phyloP scores from a whole-genome alignment of 192 early-diverging fungal species.

The Obelidium mucronatum region DNA sequence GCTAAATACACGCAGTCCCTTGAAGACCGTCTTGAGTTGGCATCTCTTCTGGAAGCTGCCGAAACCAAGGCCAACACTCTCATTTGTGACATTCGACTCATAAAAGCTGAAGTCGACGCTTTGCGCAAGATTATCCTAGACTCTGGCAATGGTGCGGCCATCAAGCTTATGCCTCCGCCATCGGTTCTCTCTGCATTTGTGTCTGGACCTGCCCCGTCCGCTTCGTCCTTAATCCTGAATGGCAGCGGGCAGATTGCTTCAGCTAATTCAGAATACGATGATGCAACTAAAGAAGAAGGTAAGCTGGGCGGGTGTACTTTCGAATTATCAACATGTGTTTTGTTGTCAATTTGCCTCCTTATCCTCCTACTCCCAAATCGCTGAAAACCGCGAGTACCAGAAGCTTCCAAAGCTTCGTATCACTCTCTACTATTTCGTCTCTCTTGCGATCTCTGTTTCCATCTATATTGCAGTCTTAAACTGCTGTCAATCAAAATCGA shows the following conservation, averaged over 20 bases:
- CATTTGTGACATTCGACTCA: neutral
- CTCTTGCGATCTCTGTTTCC: no score
- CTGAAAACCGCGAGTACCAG: no score
- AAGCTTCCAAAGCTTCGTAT: no score
- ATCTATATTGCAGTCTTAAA: no score
- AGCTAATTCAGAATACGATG: neutral
- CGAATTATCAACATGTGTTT: neutral
- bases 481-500: no score
- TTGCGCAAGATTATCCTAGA: neutral
- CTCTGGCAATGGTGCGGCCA: neutral
- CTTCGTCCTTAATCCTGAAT: neutral
- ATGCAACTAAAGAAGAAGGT: neutral
- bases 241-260: neutral
- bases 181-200: neutral
- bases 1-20: conserved; percentile 15
- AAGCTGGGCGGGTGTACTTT: neutral
- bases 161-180: neutral
- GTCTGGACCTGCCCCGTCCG: neutral
- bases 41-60: conserved; percentile 1
- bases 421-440: no score
- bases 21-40: neutral
- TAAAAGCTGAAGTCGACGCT: conserved; percentile 13
- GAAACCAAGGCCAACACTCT: conserved; percentile 14
- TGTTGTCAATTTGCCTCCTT: no score
- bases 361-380: no score